A percentile compares a stretch with the other conserved stretches of the same genome.
Evolutionary conservation across 2,329 filamentous ascomycete species (phyloP).

Genomic region (Neopestalotiopsis clavispora): DNA sequence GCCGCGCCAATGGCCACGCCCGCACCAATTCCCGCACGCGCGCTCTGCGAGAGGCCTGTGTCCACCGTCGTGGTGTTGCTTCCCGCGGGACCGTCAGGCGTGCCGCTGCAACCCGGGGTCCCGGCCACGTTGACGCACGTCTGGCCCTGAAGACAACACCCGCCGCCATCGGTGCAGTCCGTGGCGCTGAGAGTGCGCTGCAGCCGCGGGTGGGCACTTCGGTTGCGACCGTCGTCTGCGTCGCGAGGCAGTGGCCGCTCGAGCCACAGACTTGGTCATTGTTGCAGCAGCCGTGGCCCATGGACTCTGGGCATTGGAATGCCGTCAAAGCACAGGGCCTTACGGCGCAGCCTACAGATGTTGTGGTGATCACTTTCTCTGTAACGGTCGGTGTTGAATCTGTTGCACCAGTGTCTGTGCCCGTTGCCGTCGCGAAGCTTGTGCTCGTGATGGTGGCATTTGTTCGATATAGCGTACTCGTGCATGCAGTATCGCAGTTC

Average conservation of each 20-base stretch:
- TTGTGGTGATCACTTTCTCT: background rate
- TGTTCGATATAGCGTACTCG: constrained; percentile 33
- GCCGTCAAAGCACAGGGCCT: constrained; percentile 33
- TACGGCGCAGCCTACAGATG: constrained; percentile 8
- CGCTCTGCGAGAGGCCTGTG: constrained; percentile 48
- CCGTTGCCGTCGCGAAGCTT: constrained; percentile 24
- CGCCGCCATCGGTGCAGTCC: constrained; percentile 5
- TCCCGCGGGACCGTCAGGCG: constrained; percentile 38
- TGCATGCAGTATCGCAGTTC: constrained; percentile 37
- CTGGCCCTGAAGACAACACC: constrained; percentile 5
- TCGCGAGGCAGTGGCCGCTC: background rate
- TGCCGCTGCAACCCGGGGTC: constrained; percentile 42
- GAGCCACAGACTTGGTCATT: constrained; percentile 42
- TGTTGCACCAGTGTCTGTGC: constrained; percentile 22
- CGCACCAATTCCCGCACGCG: constrained; percentile 61
- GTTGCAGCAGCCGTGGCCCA: constrained; percentile 58
- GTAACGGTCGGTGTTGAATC: constrained; percentile 23
- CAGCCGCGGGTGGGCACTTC: constrained; percentile 15
- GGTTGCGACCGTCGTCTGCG: background rate
- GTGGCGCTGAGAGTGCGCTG: background rate
- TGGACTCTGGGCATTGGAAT: constrained; percentile 48
- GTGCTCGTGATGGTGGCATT: constrained; percentile 33
- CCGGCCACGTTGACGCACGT: constrained; percentile 35
- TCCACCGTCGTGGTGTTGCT: constrained; percentile 35
- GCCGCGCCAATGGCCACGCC: constrained; percentile 52